Evolutionary conservation across 139 green algal species (phyloP).

Genomic region (Tetradesmus lagerheimii): DNA sequence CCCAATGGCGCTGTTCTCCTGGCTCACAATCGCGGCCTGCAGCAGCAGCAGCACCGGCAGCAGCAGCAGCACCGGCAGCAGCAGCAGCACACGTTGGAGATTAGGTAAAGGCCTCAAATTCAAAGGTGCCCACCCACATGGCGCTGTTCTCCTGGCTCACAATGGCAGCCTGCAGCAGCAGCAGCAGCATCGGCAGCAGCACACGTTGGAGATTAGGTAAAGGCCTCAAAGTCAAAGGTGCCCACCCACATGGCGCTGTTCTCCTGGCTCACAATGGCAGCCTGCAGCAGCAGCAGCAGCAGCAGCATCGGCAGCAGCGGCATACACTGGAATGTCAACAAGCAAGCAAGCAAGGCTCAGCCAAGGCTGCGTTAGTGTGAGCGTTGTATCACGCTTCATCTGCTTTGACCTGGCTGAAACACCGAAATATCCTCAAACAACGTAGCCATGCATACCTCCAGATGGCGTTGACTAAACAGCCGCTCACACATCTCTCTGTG

Average conservation of each 20-base stretch:
- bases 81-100: too few relatives aligned
- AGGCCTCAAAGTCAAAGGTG: constrained; percentile 41
- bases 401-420: too few relatives aligned
- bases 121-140: constrained; percentile 42
- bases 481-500: too few relatives aligned
- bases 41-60: not conserved
- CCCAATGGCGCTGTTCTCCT: not conserved
- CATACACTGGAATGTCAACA: too few relatives aligned
- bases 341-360: too few relatives aligned
- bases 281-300: not conserved
- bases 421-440: too few relatives aligned
- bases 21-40: too few relatives aligned
- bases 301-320: not conserved
- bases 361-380: too few relatives aligned
- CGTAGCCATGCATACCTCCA: too few relatives aligned
- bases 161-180: constrained; percentile 3
- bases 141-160: constrained; percentile 50
- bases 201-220: too few relatives aligned
- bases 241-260: constrained; percentile 44
- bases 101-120: constrained; percentile 40
- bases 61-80: not conserved
- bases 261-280: constrained; percentile 48
- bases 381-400: too few relatives aligned
- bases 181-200: not conserved
- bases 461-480: too few relatives aligned